These are phyloP conservation scores for Trapa incisa DNA, from an alignment of 345 rosid genomes.

Conservation along the genomic window DNA sequence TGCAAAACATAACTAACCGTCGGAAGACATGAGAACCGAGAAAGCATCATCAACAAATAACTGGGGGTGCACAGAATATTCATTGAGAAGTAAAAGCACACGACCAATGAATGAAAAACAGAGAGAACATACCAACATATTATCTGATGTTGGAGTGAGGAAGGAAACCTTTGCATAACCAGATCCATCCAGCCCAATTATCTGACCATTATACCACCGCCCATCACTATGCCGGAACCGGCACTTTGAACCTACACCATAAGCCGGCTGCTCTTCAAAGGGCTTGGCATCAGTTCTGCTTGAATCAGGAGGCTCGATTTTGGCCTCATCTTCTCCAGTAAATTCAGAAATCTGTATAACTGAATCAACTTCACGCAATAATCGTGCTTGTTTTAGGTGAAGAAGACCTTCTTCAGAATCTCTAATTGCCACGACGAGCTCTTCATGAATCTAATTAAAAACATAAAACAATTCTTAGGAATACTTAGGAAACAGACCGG, in stretches of 20 bases:
- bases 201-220: constrained; percentile 82
- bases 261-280: constrained; percentile 26
- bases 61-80: neutral
- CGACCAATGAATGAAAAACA: neutral
- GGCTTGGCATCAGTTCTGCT: constrained; percentile 37
- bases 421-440: constrained; percentile 52
- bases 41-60: neutral
- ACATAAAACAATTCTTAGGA: neutral
- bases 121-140: constrained; percentile 53
- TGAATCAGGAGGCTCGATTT: constrained; percentile 41
- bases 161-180: constrained; percentile 59
- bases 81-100: neutral
- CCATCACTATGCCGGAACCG: constrained; percentile 65
- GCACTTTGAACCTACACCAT: constrained; percentile 57
- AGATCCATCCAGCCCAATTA: constrained; percentile 44
- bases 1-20: neutral
- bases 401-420: constrained; percentile 76
- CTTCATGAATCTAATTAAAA: constrained; percentile 54
- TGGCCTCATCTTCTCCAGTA: constrained; percentile 26
- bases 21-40: neutral
- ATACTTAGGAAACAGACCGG: neutral
- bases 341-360: constrained; percentile 19
- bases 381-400: constrained; percentile 57
- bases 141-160: constrained; percentile 77
- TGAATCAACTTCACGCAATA: constrained; percentile 55